Base-by-base conservation (phyloP, 2,329 filamentous ascomycete genomes). In the Paramyrothecium roridum region DNA sequence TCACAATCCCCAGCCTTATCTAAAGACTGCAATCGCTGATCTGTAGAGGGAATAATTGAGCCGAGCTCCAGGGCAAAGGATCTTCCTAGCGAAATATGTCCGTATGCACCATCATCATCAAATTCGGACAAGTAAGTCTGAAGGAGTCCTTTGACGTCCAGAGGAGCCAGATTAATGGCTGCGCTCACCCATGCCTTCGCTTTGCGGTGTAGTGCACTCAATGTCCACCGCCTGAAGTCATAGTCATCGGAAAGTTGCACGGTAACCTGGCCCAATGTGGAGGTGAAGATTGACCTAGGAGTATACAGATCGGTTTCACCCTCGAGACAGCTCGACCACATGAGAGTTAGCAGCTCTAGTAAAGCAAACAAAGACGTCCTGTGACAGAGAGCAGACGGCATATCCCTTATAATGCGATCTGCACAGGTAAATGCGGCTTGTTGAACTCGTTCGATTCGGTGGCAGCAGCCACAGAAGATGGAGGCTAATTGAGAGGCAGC, bases 101-200 rank as follows among this genome's bases (percentile, higher is more conserved):
- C 95, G 67, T 96, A 96, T 1, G 87, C 86, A 51, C 90, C 90
- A 61, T 96, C 91, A 61, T 98, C 93, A 58, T 96, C 89, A 63
- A 93, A 96, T 63, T 96, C 93, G 1, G 96, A 97, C 17, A 99
- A 80, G 68, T 99, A 98, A 0, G 95, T 98, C 74, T 96, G 95
- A 47, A 99, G 80, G 20, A 99, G 80, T 1, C 96, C 95, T 73
- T 99, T 99, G 57, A 98, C 86, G 71, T 99, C 93, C 22, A 96
- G 79, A 7, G 95, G 93, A 3, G 96, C 92, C 50, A 96, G 83
- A 61, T 90, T 88, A 63, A 98, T 86, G 8, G 91, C 90, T 33
- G 83, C 78, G 20, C 84, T 85, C 1, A 99, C 87, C 95, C 95
- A 99, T 3, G 73, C 73, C 61, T 85, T 90, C 34, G 93, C 92